Base-by-base conservation (phyloP, 2,329 filamentous ascomycete species). In the Fusarium sp. region DNA sequence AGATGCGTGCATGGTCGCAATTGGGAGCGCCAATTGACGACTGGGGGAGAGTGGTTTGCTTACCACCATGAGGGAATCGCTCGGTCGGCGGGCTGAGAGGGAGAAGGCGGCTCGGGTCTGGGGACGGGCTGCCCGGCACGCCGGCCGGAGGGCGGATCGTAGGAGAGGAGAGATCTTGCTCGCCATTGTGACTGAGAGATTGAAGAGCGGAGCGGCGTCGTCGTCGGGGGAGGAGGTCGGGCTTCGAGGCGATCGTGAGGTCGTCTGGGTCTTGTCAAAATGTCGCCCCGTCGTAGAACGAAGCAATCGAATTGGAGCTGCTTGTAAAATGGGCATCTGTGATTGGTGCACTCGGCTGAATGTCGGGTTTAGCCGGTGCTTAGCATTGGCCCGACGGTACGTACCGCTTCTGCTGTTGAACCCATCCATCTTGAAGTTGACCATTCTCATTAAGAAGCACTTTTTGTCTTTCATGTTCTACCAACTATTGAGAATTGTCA, bases 141-240 rank as follows among this genome's bases (percentile, higher is more conserved):
- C 82, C 73, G 89, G 84, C 77, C 91, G 88, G 75, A 87, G 83
- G 78, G 87, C 88, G 76, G 89, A 88, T 82, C 92, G 87, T 81
- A 93, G 84, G 77, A 90, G 86, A 51, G 93, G 91, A 66, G 90
- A 86, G 78, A 97, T 83, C 85, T 91, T 95, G 80, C 91, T 94
- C 80, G 93, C 91, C 93, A 97, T 97, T 76, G 72, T 75, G 72
- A 62, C 31, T 58, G 59, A 58, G 13, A 11, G 38, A 25, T 44
- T 53, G 64, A 64, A 62, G 65, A 59, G 64, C 69, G 69, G 63
- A 68, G 58, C 62, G 68, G 63, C 13, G 57, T 69, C 36, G 68
- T 66, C 53, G 67, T 29, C 27, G 27, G 27, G 53, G 63, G 71
- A 64, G 68, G 69, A 44, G 42, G 42, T 46, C 42, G 23, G 42